Evolutionary conservation across 805 yeast genomes (phyloP).

Genomic region (Suhomyces emberorum): DNA sequence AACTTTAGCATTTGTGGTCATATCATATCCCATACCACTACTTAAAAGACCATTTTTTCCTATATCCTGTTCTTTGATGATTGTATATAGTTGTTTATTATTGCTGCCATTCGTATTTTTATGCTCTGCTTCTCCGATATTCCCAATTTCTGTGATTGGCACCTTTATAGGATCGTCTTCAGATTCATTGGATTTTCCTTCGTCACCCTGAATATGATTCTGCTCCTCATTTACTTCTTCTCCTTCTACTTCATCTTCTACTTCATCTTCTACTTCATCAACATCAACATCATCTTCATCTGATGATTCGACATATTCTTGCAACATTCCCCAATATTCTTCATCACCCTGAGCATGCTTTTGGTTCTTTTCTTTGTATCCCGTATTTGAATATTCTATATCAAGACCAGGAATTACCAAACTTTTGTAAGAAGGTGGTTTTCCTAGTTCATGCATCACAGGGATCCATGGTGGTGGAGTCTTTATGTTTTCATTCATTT

Average conservation of each 20-base stretch:
- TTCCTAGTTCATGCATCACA: slow-evolving; percentile 66
- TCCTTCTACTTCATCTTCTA: slow-evolving; percentile 32
- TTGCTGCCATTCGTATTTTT: neutral
- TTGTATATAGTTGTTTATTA: slow-evolving; percentile 17
- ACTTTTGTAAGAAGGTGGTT: slow-evolving; percentile 79
- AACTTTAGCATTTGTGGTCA: neutral
- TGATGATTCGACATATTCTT: slow-evolving; percentile 33
- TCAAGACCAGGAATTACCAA: slow-evolving; percentile 53
- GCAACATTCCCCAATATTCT: slow-evolving; percentile 35
- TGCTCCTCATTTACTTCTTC: slow-evolving; percentile 51
- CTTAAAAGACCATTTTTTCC: slow-evolving; percentile 8
- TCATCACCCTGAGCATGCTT: slow-evolving; percentile 6
- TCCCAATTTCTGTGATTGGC: slow-evolving; percentile 13
- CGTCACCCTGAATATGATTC: slow-evolving; percentile 40
- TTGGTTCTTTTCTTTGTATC: slow-evolving; percentile 23
- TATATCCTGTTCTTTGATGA: slow-evolving; percentile 18
- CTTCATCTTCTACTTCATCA: slow-evolving; percentile 35
- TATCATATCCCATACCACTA: slow-evolving; percentile 13
- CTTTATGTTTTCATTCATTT: slow-evolving; percentile 47
- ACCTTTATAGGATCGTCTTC: slow-evolving; percentile 7
- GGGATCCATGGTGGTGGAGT: slow-evolving; percentile 78
- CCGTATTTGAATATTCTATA: slow-evolving; percentile 32
- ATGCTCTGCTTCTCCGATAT: neutral
- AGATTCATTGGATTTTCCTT: slow-evolving; percentile 11
- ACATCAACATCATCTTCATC: slow-evolving; percentile 59